Conservation (phyloP, 1,139 yeast species). For the Scheffersomyces segobiensis region DNA sequence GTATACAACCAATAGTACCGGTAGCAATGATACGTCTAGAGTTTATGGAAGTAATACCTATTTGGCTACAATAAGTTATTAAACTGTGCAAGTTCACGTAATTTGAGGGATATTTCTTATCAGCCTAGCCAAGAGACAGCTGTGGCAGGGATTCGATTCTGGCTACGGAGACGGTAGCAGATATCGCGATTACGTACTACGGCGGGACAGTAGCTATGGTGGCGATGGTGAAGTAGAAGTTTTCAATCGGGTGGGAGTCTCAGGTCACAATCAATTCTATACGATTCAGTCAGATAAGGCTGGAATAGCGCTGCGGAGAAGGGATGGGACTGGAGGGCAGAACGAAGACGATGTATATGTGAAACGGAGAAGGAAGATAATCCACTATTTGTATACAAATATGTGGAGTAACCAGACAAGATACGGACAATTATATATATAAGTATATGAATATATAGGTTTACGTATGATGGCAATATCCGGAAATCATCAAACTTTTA, state of each 20-base stretch:
- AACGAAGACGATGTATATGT: background rate
- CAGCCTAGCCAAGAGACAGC: background rate
- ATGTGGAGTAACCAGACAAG: background rate
- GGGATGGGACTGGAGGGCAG: background rate
- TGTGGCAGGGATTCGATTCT: background rate
- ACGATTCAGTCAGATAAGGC: background rate
- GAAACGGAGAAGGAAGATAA: background rate
- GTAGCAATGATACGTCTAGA: background rate
- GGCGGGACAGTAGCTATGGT: background rate
- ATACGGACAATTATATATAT: too few relatives aligned
- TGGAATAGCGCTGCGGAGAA: background rate
- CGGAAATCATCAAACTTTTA: background rate
- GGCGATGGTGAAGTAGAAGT: background rate
- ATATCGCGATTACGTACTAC: background rate
- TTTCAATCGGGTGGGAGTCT: background rate
- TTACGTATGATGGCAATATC: background rate
- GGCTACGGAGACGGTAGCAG: background rate
- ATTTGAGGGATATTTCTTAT: background rate
- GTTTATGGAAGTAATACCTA: background rate
- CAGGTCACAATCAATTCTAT: background rate
- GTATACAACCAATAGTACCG: background rate
- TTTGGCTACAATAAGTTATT: background rate
- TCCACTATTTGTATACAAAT: background rate
- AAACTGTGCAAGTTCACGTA: too few relatives aligned
- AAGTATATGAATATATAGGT: background rate